These are phyloP conservation scores for Lathyrus aphaca DNA, from an alignment of 306 rosid species.

Conservation along the genomic window DNA sequence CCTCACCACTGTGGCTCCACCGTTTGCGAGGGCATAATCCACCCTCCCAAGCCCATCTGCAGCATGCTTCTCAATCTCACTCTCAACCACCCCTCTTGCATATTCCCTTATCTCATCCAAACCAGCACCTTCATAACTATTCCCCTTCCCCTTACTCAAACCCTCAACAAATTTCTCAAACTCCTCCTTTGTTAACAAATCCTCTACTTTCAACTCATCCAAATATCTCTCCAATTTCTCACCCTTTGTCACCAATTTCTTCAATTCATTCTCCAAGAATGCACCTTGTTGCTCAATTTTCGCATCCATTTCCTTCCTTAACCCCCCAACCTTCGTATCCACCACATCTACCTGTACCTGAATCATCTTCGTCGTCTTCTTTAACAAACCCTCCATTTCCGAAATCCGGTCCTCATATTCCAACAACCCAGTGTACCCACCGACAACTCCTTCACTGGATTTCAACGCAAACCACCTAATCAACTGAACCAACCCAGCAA, in stretches of 20 bases:
- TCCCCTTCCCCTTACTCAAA: slow-evolving; percentile 50
- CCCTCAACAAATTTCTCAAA: slow-evolving; percentile 65
- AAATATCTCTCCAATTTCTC: slow-evolving; percentile 64
- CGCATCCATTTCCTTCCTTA: slow-evolving; percentile 59
- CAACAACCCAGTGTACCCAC: slow-evolving; percentile 48
- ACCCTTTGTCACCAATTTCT: slow-evolving; percentile 56
- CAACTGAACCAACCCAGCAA: slow-evolving; percentile 66
- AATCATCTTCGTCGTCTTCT: slow-evolving; percentile 64
- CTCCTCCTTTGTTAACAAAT: slow-evolving; percentile 77
- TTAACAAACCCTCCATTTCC: slow-evolving; percentile 67
- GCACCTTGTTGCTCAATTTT: slow-evolving; percentile 61
- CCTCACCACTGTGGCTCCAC: slow-evolving; percentile 70
- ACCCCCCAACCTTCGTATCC: slow-evolving; percentile 71
- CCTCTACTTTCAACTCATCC: slow-evolving; percentile 56
- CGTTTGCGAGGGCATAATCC: slow-evolving; percentile 75
- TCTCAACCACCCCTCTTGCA: slow-evolving; percentile 69
- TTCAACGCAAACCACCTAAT: slow-evolving; percentile 52
- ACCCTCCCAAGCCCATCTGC: slow-evolving; percentile 90
- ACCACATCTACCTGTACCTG: slow-evolving; percentile 85
- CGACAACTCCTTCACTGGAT: slow-evolving; percentile 40
- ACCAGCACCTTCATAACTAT: slow-evolving; percentile 46
- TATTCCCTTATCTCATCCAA: slow-evolving; percentile 77
- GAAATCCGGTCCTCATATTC: slow-evolving; percentile 79
- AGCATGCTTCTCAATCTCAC: slow-evolving; percentile 84
- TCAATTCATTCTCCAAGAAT: slow-evolving; percentile 52